A percentile compares a stretch with the other conserved stretches of the same genome.
phyloP scores from a whole-genome alignment of 176 grass and related monocot genomes.

The Aegilops tauschii region DNA sequence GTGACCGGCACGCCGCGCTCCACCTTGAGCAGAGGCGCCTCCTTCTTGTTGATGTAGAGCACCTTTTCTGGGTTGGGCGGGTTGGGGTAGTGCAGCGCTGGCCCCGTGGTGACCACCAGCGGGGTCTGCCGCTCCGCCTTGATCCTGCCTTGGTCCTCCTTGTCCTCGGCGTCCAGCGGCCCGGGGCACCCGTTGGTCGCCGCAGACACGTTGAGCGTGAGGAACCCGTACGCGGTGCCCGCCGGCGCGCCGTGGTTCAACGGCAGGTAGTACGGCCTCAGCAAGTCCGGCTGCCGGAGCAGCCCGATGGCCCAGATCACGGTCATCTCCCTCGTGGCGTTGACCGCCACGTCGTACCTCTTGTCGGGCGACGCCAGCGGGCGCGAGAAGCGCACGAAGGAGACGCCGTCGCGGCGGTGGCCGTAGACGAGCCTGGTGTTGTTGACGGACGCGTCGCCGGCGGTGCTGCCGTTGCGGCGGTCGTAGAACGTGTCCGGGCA shows the following conservation, averaged over 20 bases:
- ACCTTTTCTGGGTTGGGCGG: slow-evolving; percentile 76
- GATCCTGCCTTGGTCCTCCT: slow-evolving; percentile 85
- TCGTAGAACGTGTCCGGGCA: slow-evolving; percentile 91
- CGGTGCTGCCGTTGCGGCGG: slow-evolving; percentile 16
- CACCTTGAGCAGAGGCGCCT: slow-evolving; percentile 89
- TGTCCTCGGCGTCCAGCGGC: slow-evolving; percentile 83
- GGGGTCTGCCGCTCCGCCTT: slow-evolving; percentile 78
- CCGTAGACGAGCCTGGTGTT: slow-evolving; percentile 75
- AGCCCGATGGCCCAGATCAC: slow-evolving; percentile 84
- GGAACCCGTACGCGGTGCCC: slow-evolving; percentile 53
- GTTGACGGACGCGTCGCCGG: slow-evolving; percentile 35
- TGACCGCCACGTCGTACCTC: slow-evolving; percentile 66
- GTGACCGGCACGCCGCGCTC: slow-evolving; percentile 94
- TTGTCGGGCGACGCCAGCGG: slow-evolving; percentile 52
- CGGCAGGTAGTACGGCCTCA: slow-evolving; percentile 86
- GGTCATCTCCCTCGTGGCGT: slow-evolving; percentile 57
- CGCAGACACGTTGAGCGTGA: slow-evolving; percentile 56
- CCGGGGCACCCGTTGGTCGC: slow-evolving; percentile 45
- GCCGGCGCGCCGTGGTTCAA: slow-evolving; percentile 51
- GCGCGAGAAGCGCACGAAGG: slow-evolving; percentile 71
- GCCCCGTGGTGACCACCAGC: slow-evolving; percentile 56
- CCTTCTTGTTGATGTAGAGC: slow-evolving; percentile 97
- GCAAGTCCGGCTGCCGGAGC: slow-evolving; percentile 39
- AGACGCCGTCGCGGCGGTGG: slow-evolving; percentile 77
- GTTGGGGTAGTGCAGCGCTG: slow-evolving; percentile 77